Conservation (phyloP, 306 rosid genomes). For the Spatholobus suberectus region DNA sequence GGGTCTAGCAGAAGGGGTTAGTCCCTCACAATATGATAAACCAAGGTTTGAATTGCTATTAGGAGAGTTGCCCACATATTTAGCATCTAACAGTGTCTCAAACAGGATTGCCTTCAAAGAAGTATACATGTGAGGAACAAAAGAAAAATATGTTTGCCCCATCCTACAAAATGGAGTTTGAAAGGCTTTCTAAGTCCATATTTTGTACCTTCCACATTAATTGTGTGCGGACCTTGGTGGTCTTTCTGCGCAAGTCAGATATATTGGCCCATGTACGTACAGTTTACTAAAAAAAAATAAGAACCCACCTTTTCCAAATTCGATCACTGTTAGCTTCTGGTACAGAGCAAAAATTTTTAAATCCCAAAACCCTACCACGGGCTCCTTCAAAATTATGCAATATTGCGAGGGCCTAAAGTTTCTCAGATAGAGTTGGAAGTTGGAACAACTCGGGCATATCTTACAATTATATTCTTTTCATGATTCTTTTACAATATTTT, state of each 20-base stretch:
- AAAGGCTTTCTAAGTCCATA: background rate
- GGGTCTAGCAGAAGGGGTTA: too few relatives aligned
- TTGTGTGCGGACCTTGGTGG: background rate
- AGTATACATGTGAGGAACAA: too few relatives aligned
- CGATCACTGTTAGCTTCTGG: background rate
- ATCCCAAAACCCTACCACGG: background rate
- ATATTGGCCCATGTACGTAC: slow-evolving; percentile 23
- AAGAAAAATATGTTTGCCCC: background rate
- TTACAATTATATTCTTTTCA: slow-evolving; percentile 37
- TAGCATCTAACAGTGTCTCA: too few relatives aligned
- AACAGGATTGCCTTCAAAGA: too few relatives aligned
- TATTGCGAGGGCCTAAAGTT: background rate
- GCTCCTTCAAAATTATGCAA: background rate
- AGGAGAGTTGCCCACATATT: too few relatives aligned
- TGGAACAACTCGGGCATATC: slow-evolving; percentile 46
- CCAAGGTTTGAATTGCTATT: too few relatives aligned
- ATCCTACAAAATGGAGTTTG: background rate
- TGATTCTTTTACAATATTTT: slow-evolving; percentile 42
- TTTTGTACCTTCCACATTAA: background rate
- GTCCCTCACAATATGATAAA: too few relatives aligned
- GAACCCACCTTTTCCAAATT: slow-evolving; percentile 34
- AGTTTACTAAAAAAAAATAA: background rate
- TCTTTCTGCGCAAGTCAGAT: slow-evolving; percentile 39
- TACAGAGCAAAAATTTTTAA: background rate
- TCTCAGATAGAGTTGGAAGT: slow-evolving; percentile 36